Evolutionary conservation across 371 early-diverging fungal genomes (phyloP).

Genomic region (Mucor circinelloides): DNA sequence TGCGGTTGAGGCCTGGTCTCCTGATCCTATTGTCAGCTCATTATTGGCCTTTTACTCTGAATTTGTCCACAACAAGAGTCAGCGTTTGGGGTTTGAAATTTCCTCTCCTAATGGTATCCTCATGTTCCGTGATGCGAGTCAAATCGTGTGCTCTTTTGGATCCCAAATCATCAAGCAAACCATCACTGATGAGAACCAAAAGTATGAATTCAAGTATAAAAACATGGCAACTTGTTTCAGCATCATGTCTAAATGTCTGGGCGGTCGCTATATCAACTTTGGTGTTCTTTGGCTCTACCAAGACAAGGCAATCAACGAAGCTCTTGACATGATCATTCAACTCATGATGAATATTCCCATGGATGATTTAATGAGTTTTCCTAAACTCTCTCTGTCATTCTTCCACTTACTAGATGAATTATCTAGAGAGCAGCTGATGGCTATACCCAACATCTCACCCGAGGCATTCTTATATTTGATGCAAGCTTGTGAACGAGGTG

Average conservation of each 20-base stretch:
- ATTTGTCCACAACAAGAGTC: constrained; percentile 78
- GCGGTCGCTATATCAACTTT: constrained; percentile 88
- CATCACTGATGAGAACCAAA: constrained; percentile 27
- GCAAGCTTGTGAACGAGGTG: constrained; percentile 63
- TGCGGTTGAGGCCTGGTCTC: constrained; percentile 72
- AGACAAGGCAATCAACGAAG: constrained; percentile 81
- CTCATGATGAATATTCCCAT: constrained; percentile 75
- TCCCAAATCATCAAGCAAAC: constrained; percentile 35
- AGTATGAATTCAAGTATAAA: constrained; percentile 68
- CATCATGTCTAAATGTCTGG: constrained; percentile 70
- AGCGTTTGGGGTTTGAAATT: constrained; percentile 83
- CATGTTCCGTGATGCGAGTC: constrained; percentile 87
- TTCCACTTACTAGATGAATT: constrained; percentile 68
- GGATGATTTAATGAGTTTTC: constrained; percentile 71
- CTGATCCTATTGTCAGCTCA: constrained; percentile 67
- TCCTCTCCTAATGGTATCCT: constrained; percentile 88
- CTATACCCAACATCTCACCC: constrained; percentile 53
- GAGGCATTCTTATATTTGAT: constrained; percentile 63
- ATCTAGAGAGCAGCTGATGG: constrained; percentile 65
- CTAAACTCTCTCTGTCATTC: constrained; percentile 64
- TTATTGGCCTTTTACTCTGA: constrained; percentile 79
- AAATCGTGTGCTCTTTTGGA: constrained; percentile 55
- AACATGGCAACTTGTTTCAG: constrained; percentile 78
- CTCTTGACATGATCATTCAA: constrained; percentile 68
- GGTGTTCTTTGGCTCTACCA: constrained; percentile 92